Conservation (phyloP, 2,329 filamentous ascomycete genomes). For the Talaromyces pinophilus region DNA sequence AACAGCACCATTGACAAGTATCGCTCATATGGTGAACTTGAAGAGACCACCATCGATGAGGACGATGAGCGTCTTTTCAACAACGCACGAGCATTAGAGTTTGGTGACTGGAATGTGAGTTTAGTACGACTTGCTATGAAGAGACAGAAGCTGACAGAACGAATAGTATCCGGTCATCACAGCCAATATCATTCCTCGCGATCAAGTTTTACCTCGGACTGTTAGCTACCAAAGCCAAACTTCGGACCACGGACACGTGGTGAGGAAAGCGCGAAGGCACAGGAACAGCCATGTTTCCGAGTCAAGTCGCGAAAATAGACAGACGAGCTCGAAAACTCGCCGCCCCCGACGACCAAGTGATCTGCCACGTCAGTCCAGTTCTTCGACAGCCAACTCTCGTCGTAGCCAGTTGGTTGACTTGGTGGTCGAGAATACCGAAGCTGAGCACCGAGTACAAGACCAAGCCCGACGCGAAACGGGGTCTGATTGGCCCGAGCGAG, state of each 20-base stretch:
- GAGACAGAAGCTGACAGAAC: conserved; percentile 30
- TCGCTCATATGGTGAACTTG: conserved; percentile 46
- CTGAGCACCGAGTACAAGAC: conserved; percentile 63
- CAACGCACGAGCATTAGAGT: conserved; percentile 50
- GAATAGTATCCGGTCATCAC: conserved; percentile 88
- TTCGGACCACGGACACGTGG: conserved; percentile 31
- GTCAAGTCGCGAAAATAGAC: conserved; percentile 31
- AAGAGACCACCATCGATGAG: conserved; percentile 52
- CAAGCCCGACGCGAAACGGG: conserved; percentile 64
- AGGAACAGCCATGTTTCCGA: conserved; percentile 35
- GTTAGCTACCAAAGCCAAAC: conserved; percentile 53
- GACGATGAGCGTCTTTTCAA: conserved; percentile 51
- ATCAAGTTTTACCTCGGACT: conserved; percentile 62
- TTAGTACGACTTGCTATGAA: not conserved
- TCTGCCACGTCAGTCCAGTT: conserved; percentile 35
- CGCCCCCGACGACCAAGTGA: conserved; percentile 29
- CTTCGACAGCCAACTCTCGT: conserved; percentile 56
- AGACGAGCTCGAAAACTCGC: conserved; percentile 37
- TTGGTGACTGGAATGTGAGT: conserved; percentile 80
- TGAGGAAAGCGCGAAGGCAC: conserved; percentile 44
- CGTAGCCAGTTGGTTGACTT: conserved; percentile 67
- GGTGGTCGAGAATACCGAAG: conserved; percentile 64
- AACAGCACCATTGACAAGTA: conserved; percentile 51
- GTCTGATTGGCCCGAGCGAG: conserved; percentile 59
- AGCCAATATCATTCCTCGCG: conserved; percentile 70